phyloP scores from a whole-genome alignment of 1,284 basidiomycete species.

The Moniliophthora roreri region DNA sequence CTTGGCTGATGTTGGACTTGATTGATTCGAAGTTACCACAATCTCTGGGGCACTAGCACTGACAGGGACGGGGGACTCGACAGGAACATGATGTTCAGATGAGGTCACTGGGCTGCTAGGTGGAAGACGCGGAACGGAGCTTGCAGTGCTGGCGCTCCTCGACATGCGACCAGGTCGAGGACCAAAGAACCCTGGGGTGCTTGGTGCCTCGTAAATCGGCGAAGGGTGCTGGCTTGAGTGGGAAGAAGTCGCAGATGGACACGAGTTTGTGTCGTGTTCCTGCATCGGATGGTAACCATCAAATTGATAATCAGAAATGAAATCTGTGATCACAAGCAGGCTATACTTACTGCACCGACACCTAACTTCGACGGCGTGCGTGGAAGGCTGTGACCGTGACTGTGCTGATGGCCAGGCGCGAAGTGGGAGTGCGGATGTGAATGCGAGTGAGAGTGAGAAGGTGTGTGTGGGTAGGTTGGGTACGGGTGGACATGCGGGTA shows the following conservation, averaged over 20 bases:
- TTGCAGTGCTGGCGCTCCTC: neutral
- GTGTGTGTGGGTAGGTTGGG: slow-evolving; percentile 16
- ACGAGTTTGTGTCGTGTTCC: neutral
- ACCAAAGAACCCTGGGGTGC: neutral
- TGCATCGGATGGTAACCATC: neutral
- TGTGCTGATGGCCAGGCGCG: slow-evolving; percentile 2
- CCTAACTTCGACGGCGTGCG: slow-evolving; percentile 15
- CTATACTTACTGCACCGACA: slow-evolving; percentile 5
- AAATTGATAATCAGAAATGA: neutral
- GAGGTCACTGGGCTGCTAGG: neutral
- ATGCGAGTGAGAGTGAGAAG: slow-evolving; percentile 17
- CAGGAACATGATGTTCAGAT: neutral
- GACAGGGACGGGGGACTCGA: neutral
- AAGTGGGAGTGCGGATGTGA: slow-evolving; percentile 16
- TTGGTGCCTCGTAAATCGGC: neutral
- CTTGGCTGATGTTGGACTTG: slow-evolving; percentile 16
- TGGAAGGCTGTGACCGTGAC: slow-evolving; percentile 15
- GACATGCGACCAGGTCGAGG: slow-evolving; percentile 3
- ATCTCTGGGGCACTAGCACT: neutral
- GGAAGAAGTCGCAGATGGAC: neutral
- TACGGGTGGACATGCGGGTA: slow-evolving; percentile 17
- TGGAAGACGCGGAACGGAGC: neutral
- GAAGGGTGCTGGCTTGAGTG: neutral
- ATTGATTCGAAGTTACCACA: slow-evolving; percentile 1
- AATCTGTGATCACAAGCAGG: neutral